These are phyloP conservation scores for Amyloporia xantha DNA, from an alignment of 768 basidiomycete genomes.

Conservation along the genomic window DNA sequence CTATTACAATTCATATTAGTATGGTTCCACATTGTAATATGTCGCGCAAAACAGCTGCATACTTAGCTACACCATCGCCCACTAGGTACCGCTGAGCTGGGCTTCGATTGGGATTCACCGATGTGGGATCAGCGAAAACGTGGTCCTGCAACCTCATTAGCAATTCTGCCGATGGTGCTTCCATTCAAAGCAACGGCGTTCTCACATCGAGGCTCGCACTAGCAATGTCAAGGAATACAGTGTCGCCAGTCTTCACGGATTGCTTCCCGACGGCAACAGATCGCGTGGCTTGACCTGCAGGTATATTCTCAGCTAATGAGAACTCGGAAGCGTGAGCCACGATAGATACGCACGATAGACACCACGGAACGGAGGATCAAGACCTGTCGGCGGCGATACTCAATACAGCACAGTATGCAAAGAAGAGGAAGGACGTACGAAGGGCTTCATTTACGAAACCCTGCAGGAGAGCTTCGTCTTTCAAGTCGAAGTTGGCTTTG, in stretches of 20 bases:
- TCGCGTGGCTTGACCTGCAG: slow-evolving; percentile 39
- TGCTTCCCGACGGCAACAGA: slow-evolving; percentile 39
- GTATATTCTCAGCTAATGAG: neutral
- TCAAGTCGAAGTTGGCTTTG: slow-evolving; percentile 21
- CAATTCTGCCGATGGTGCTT: no score
- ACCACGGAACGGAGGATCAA: slow-evolving; percentile 69
- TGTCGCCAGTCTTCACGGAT: slow-evolving; percentile 39
- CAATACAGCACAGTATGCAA: no score
- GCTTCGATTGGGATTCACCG: slow-evolving; percentile 38
- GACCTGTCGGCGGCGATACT: no score
- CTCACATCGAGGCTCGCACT: slow-evolving; percentile 54
- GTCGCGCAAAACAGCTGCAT: slow-evolving; percentile 3
- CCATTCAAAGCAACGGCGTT: slow-evolving; percentile 2
- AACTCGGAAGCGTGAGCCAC: neutral
- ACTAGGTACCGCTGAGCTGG: slow-evolving; percentile 40
- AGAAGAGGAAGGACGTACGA: slow-evolving; percentile 52
- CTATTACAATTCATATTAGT: slow-evolving; percentile 18
- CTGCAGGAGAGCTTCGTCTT: slow-evolving; percentile 40
- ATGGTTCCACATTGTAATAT: slow-evolving; percentile 21
- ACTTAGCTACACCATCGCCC: slow-evolving; percentile 43
- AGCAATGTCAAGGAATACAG: slow-evolving; percentile 57
- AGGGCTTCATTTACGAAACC: slow-evolving; percentile 64
- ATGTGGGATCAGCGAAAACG: slow-evolving; percentile 43
- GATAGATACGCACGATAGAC: slow-evolving; percentile 55
- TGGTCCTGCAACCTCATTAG: slow-evolving; percentile 28